Base-by-base conservation (phyloP, 2,329 filamentous ascomycete species). In the Aspergillus sp. region DNA sequence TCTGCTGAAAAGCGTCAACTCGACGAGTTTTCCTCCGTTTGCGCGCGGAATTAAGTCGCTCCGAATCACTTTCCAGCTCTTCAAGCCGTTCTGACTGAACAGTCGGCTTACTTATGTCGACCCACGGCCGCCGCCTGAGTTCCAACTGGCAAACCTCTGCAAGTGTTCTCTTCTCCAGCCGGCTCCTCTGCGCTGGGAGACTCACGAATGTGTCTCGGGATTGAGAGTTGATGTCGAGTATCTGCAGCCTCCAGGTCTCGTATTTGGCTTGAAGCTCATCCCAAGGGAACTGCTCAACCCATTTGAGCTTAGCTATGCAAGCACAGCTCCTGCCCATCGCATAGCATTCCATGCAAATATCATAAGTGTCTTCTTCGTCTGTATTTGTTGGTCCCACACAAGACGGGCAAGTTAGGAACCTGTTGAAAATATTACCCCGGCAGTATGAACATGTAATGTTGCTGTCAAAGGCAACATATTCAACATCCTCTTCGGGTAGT, bases 311-410 rank as follows among this genome's bases (percentile, higher is more conserved):
- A 3, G 93, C 96, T 54, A 96, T 84, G 71, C 95, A 99, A 3
- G 86, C 86, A 73, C 95, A 99, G 49, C 93, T 96, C 54, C 95
- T 87, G 21, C 95, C 95, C 90, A 98, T 96, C n/a, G 88, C 90
- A 71, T 96, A 99, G 72, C 95, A 99, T 68, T 99, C 95, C 90
- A 99, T 93, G 71, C 95, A 99, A 21, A 99, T 84, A 73, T 99
- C 95, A 73, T 98, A 99, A 0, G 91, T 91, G 71, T 98, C 87
- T 32, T 88, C 91, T 58, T 92, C 89, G 32, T 87, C 90, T 61
- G 84, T 84, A 10, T 84, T 80, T 19, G 91, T 81, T 52, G 83
- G 81, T 38, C 88, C 83, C 49, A 91, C 85, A 73, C 95, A 99
- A 56, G 88, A 85, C 60, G 91, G 91, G 80, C 95, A 99, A 3